Conservation (phyloP, 2,329 filamentous ascomycete genomes). For the Pestalotiopsis sp. region DNA sequence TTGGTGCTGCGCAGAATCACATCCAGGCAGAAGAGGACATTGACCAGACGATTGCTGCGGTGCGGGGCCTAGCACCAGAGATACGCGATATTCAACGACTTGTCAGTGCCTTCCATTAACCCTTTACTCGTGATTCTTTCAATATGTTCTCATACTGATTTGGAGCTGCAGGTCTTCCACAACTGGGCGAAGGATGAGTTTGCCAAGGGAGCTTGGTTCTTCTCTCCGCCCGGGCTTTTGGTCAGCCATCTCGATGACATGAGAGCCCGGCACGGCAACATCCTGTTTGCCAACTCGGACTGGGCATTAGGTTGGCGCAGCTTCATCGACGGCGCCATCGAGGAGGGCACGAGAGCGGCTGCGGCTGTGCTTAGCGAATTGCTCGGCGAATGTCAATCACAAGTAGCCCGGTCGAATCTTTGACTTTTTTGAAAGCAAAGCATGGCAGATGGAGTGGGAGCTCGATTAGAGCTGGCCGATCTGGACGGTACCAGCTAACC, state of each 20-base stretch:
- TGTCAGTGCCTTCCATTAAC: not conserved
- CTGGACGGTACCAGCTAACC: not conserved
- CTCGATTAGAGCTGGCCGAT: not conserved
- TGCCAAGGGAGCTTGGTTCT: slow-evolving; percentile 47
- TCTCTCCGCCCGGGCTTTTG: slow-evolving; percentile 37
- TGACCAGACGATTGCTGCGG: not conserved
- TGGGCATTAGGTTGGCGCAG: slow-evolving; percentile 52
- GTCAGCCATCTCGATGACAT: slow-evolving; percentile 40
- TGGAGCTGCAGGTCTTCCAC: slow-evolving; percentile 40
- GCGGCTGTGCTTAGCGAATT: slow-evolving; percentile 10
- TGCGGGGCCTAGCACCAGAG: slow-evolving; percentile 1
- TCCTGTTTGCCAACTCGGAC: slow-evolving; percentile 49
- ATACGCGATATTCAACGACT: not conserved
- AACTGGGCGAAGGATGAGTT: slow-evolving; percentile 51
- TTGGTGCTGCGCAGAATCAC: slow-evolving; percentile 6
- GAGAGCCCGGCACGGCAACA: slow-evolving; percentile 40
- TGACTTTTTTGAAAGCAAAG: not conserved
- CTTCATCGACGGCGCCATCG: slow-evolving; percentile 52
- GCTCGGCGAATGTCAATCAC: not conserved
- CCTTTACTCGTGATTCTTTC: not conserved
- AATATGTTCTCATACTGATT: not conserved
- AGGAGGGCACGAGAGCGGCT: slow-evolving; percentile 42
- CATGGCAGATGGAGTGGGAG: not conserved
- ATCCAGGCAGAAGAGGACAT: slow-evolving; percentile 4
- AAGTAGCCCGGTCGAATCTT: not conserved